A percentile compares a stretch with the other conserved stretches of the same genome.
phyloP scores from a whole-genome alignment of 1,284 basidiomycete species.

The Melampsora americana region DNA sequence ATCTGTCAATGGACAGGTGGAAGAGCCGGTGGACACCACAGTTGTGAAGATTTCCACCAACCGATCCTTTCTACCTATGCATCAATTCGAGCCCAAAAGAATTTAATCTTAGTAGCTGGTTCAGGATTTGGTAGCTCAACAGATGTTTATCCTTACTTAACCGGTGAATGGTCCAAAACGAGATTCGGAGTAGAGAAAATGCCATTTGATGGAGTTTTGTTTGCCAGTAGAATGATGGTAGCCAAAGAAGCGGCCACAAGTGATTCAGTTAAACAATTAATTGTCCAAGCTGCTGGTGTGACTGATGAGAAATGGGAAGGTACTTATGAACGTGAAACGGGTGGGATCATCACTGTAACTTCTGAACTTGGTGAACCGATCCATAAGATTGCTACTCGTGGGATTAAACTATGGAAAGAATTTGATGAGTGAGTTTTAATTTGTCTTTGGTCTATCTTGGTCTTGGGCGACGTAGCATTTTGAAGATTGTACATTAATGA shows the following conservation, averaged over 20 bases:
- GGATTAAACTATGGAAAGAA: conserved; percentile 95
- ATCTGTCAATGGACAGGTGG: conserved; percentile 99
- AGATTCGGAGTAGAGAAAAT: conserved; percentile 85
- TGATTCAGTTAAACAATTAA: conserved; percentile 90
- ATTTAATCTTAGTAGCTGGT: conserved; percentile 88
- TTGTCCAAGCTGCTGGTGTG: conserved; percentile 89
- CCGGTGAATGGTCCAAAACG: conserved; percentile 86
- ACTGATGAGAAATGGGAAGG: conserved; percentile 88
- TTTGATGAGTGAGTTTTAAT: conserved; percentile 67
- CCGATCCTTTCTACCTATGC: conserved; percentile 87
- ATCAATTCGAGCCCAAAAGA: conserved; percentile 79
- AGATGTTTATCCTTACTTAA: conserved; percentile 94
- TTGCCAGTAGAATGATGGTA: conserved; percentile 94
- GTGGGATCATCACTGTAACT: conserved; percentile 91
- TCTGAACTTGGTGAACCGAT: conserved; percentile 98
- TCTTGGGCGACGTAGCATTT: not conserved
- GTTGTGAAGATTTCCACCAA: conserved; percentile 97
- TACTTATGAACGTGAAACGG: conserved; percentile 89
- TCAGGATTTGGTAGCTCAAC: conserved; percentile 94
- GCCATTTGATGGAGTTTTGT: conserved; percentile 97
- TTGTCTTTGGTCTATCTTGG: not conserved
- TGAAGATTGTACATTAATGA: not conserved
- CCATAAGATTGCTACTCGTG: conserved; percentile 96
- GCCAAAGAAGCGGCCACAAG: conserved; percentile 96
- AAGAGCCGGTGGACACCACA: conserved; percentile 97